Conservation (phyloP, 371 early-diverging fungal genomes). For the Mortierella sp. region DNA sequence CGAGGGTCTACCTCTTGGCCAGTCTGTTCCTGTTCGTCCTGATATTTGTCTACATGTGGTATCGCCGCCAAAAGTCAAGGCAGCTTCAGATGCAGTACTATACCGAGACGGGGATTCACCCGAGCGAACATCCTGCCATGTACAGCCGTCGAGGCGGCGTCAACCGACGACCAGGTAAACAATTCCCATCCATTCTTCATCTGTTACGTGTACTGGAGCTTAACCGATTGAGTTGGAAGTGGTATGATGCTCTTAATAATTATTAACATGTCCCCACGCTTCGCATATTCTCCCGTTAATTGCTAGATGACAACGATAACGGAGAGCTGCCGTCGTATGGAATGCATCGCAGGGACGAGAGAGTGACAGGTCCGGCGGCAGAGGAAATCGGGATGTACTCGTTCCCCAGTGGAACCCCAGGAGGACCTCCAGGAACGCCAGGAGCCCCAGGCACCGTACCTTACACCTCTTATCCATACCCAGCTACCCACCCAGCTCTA, state of each 20-base stretch:
- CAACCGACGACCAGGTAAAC: conserved; percentile 46
- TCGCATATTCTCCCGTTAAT: neutral
- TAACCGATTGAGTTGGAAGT: no score
- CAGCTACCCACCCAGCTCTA: conserved; percentile 20
- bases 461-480: conserved; percentile 19
- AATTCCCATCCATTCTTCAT: neutral
- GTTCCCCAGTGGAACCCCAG: conserved; percentile 20
- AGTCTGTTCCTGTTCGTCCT: conserved; percentile 19
- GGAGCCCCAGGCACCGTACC: neutral
- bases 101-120: neutral
- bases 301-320: conserved; percentile 33
- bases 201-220: no score
- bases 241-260: neutral
- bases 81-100: conserved; percentile 12
- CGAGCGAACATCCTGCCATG: neutral
- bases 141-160: conserved; percentile 32
- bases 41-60: conserved; percentile 32
- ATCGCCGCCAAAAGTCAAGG: conserved; percentile 24
- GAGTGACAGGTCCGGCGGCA: conserved; percentile 35
- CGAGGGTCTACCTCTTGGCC: conserved; percentile 30
- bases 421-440: neutral
- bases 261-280: neutral
- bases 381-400: conserved; percentile 54
- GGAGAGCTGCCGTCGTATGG: conserved; percentile 50
- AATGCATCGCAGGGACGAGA: conserved; percentile 43